Evolutionary conservation across 2,329 filamentous ascomycete genomes (phyloP).

Genomic region (Penicillium hesseltinei): DNA sequence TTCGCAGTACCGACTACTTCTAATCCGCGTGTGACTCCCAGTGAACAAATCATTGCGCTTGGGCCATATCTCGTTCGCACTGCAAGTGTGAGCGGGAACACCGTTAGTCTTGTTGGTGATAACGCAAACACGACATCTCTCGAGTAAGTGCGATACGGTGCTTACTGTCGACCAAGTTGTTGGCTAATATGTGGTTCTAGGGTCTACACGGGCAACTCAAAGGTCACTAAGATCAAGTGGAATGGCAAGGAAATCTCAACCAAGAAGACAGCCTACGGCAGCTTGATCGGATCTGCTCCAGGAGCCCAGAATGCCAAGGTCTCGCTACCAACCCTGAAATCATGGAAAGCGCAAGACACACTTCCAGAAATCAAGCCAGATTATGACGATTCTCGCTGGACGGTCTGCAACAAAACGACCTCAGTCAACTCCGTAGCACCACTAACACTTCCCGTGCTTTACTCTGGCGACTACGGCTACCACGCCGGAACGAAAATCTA

Average conservation of each 20-base stretch:
- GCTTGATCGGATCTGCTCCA: constrained; percentile 42
- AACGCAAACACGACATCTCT: constrained; percentile 44
- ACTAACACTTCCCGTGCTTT: constrained; percentile 53
- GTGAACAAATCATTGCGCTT: constrained; percentile 49
- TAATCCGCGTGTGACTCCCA: constrained; percentile 46
- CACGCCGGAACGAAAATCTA: constrained; percentile 55
- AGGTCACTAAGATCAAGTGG: constrained; percentile 46
- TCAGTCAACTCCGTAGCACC: constrained; percentile 49
- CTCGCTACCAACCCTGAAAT: constrained; percentile 45
- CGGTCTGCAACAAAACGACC: constrained; percentile 49
- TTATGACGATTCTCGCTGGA: constrained; percentile 56
- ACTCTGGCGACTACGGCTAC: constrained; percentile 56
- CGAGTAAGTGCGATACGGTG: constrained; percentile 24
- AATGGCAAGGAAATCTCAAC: constrained; percentile 44
- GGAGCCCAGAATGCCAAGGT: constrained; percentile 43
- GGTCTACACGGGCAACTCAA: constrained; percentile 43
- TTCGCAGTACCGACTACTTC: constrained; percentile 52
- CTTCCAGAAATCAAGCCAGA: constrained; percentile 48
- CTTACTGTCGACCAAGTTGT: not conserved
- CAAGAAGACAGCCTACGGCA: constrained; percentile 46
- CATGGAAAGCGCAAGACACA: constrained; percentile 52
- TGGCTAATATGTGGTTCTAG: constrained; percentile 9
- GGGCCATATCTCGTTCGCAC: constrained; percentile 48
- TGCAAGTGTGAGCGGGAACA: constrained; percentile 35
- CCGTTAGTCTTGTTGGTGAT: constrained; percentile 42